Percentiles rank a stretch among this genome's conserved stretches.
These are phyloP conservation scores for Salvia sclarea DNA, from an alignment of 305 asterid species.

Conservation along the genomic window DNA sequence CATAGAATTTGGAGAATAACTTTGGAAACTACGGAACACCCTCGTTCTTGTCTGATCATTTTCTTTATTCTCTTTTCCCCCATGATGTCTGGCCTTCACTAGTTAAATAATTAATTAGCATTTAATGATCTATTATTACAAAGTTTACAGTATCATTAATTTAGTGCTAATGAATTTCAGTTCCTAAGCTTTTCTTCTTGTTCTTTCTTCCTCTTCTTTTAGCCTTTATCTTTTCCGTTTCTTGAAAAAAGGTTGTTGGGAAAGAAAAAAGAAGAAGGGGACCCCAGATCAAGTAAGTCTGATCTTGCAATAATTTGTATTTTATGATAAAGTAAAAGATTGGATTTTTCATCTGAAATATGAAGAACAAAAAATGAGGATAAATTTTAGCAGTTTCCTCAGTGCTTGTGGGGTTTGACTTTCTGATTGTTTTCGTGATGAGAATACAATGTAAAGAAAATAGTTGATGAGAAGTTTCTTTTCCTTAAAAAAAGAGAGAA, in stretches of 20 bases:
- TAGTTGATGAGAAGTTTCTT: neutral
- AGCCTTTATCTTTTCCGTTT: slow-evolving; percentile 33
- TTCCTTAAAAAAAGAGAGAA: neutral
- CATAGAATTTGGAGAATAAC: slow-evolving; percentile 30
- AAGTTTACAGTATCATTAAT: slow-evolving; percentile 22
- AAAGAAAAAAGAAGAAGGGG: slow-evolving; percentile 18
- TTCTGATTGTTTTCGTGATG: slow-evolving; percentile 27
- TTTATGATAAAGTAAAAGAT: neutral
- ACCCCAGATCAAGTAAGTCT: slow-evolving; percentile 57
- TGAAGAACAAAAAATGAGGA: slow-evolving; percentile 4
- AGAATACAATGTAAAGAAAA: neutral
- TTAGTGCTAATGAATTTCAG: slow-evolving; percentile 33
- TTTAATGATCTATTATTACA: slow-evolving; percentile 22
- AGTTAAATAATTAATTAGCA: slow-evolving; percentile 21
- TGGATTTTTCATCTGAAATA: slow-evolving; percentile 14
- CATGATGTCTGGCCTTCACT: neutral
- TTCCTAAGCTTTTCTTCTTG: slow-evolving; percentile 37
- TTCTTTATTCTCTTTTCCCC: neutral
- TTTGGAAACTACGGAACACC: slow-evolving; percentile 51
- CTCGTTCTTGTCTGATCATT: slow-evolving; percentile 29
- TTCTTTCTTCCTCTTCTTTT: slow-evolving; percentile 27
- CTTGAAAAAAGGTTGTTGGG: slow-evolving; percentile 28
- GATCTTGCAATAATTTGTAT: slow-evolving; percentile 13
- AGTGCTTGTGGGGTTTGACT: slow-evolving; percentile 32
- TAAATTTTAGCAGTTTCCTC: slow-evolving; percentile 11